phyloP scores from a whole-genome alignment of 495 filamentous ascomycete species.

The Parmelia sp. region DNA sequence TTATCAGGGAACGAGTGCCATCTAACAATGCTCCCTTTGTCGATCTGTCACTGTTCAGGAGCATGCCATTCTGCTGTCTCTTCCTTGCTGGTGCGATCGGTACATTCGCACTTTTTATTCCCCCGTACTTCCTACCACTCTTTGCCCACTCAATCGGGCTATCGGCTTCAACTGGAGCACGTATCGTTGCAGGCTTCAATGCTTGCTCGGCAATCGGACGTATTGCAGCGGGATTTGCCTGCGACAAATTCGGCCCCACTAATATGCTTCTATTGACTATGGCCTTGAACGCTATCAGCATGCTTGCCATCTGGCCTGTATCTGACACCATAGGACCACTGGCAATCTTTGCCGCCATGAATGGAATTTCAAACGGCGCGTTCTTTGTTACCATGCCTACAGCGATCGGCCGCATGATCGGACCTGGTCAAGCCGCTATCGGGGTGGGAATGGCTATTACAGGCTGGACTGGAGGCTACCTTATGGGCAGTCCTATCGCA shows the following conservation, averaged over 20 bases:
- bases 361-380: slow-evolving; percentile 50
- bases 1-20: slow-evolving; percentile 49
- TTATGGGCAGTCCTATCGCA: slow-evolving; percentile 56
- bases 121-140: slow-evolving; percentile 52
- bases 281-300: slow-evolving; percentile 45
- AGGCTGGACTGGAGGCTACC: slow-evolving; percentile 54
- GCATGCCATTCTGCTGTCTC: slow-evolving; percentile 44
- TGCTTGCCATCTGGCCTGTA: slow-evolving; percentile 53
- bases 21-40: slow-evolving; percentile 41
- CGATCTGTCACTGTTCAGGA: slow-evolving; percentile 40
- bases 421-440: slow-evolving; percentile 45
- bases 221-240: slow-evolving; percentile 43
- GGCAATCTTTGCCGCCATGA: slow-evolving; percentile 47
- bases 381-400: slow-evolving; percentile 58
- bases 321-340: slow-evolving; percentile 47
- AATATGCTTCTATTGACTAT: slow-evolving; percentile 46
- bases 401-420: slow-evolving; percentile 53
- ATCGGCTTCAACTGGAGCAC: slow-evolving; percentile 44
- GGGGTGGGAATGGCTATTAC: slow-evolving; percentile 58
- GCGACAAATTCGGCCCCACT: slow-evolving; percentile 44
- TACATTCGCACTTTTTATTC: slow-evolving; percentile 55
- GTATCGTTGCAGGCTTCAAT: slow-evolving; percentile 51
- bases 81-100: slow-evolving; percentile 50
- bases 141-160: slow-evolving; percentile 43
- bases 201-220: slow-evolving; percentile 47